Evolutionary conservation across 805 yeast species (phyloP).

Genomic region (Candida mattraensis): DNA sequence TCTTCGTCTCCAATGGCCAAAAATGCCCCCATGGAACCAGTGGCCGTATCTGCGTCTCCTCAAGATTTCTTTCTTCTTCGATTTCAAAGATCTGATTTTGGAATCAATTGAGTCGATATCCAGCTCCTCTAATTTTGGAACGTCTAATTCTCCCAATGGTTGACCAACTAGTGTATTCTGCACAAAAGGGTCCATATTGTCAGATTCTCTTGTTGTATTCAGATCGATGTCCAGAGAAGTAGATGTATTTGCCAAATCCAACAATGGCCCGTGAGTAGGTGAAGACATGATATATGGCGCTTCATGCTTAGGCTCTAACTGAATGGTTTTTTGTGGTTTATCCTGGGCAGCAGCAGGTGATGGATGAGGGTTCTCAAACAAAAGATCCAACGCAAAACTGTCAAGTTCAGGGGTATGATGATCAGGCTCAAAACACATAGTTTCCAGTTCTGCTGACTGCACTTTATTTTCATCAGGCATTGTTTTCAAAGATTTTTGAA

Average conservation of each 20-base stretch:
- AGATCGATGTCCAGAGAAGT: too few relatives aligned
- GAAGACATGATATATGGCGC: too few relatives aligned
- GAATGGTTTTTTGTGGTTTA: background rate
- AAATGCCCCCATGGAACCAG: conserved; percentile 16
- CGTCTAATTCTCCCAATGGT: too few relatives aligned
- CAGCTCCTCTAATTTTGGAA: conserved; percentile 7
- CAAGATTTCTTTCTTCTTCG: conserved; percentile 15
- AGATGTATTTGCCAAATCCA: too few relatives aligned
- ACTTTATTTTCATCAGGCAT: conserved; percentile 1
- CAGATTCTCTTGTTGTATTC: too few relatives aligned
- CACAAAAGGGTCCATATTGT: too few relatives aligned
- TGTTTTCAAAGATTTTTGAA: conserved; percentile 6
- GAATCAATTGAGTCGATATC: conserved; percentile 14
- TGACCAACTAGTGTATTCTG: too few relatives aligned
- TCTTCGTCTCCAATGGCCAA: conserved; percentile 8
- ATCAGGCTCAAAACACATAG: conserved; percentile 23
- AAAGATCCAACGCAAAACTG: conserved; percentile 10
- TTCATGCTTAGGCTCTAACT: too few relatives aligned
- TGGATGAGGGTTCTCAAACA: conserved; percentile 3
- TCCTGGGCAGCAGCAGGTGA: conserved; percentile 1
- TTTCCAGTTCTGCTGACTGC: conserved; percentile 11
- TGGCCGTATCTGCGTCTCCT: conserved; percentile 13
- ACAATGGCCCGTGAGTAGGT: too few relatives aligned
- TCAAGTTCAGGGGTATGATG: conserved; percentile 20
- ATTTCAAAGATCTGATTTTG: conserved; percentile 14